A percentile compares a stretch with the other conserved stretches of the same genome.
phyloP scores from a whole-genome alignment of 192 early-diverging fungal species.

The Podila epigama region DNA sequence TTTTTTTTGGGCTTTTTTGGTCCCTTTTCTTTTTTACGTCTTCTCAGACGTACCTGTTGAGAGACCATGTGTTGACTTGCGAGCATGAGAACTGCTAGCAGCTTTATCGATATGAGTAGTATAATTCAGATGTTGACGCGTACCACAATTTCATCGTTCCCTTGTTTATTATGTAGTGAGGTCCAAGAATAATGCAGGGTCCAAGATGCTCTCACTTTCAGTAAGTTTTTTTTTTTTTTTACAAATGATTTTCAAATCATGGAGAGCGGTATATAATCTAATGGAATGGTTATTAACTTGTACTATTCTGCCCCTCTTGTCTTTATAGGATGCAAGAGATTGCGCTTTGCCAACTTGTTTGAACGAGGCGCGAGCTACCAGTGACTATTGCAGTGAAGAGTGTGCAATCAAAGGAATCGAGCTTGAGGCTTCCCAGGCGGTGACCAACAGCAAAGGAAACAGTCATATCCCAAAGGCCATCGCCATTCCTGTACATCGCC shows the following conservation, averaged over 20 bases:
- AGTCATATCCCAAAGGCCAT: no score
- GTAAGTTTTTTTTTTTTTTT: no score
- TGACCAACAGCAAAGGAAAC: conserved; percentile 23
- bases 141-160: neutral
- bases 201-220: neutral
- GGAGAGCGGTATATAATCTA: neutral
- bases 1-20: no score
- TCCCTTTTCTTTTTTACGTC: no score
- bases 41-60: no score
- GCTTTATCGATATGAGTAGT: no score
- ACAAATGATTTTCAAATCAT: no score
- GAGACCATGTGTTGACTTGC: no score
- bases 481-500: neutral
- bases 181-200: neutral
- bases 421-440: conserved; percentile 35
- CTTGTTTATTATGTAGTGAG: neutral
- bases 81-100: no score
- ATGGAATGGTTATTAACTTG: neutral
- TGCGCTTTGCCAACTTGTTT: conserved; percentile 48
- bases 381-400: conserved; percentile 53
- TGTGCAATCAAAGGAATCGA: conserved; percentile 55
- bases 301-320: neutral
- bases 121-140: neutral
- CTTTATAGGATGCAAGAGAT: conserved; percentile 35
- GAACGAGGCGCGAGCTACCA: conserved; percentile 47